A percentile compares a stretch with the other conserved stretches of the same genome.
Conservation (phyloP, 768 basidiomycete genomes). For the Podaxis sp. region DNA sequence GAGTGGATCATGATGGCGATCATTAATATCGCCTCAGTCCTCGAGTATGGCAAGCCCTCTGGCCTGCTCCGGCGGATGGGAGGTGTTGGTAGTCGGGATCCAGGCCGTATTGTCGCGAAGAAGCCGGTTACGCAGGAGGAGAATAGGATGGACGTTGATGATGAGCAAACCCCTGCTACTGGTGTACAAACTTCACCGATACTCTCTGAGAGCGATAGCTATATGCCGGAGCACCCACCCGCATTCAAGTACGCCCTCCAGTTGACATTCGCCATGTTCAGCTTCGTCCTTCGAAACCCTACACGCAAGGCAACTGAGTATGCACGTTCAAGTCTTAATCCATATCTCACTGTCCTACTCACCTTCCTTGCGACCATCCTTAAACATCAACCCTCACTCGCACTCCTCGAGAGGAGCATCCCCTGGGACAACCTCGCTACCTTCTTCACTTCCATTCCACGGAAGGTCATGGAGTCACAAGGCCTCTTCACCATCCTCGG, state of each 20-base stretch:
- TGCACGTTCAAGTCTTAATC: conserved; percentile 60
- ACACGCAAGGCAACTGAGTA: conserved; percentile 56
- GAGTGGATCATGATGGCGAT: conserved; percentile 98
- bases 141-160: conserved; percentile 35
- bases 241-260: conserved; percentile 73
- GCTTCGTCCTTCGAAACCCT: conserved; percentile 62
- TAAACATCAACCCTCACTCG: conserved; percentile 57
- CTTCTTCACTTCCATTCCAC: conserved; percentile 60
- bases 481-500: conserved; percentile 26
- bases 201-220: conserved; percentile 25
- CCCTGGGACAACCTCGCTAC: conserved; percentile 78
- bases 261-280: conserved; percentile 75
- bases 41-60: conserved; percentile 82
- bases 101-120: conserved; percentile 46
- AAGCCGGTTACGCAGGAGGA: conserved; percentile 44
- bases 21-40: conserved; percentile 72
- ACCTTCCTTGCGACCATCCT: conserved; percentile 84
- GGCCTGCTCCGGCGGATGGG: conserved; percentile 67
- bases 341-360: conserved; percentile 81
- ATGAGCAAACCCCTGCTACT: conserved; percentile 23
- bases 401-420: conserved; percentile 67
- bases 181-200: conserved; percentile 24
- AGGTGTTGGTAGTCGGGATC: conserved; percentile 39
- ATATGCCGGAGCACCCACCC: conserved; percentile 45
- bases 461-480: conserved; percentile 44